Conservation (phyloP, 1,284 basidiomycete genomes). For the Hemileia vastatrix region DNA sequence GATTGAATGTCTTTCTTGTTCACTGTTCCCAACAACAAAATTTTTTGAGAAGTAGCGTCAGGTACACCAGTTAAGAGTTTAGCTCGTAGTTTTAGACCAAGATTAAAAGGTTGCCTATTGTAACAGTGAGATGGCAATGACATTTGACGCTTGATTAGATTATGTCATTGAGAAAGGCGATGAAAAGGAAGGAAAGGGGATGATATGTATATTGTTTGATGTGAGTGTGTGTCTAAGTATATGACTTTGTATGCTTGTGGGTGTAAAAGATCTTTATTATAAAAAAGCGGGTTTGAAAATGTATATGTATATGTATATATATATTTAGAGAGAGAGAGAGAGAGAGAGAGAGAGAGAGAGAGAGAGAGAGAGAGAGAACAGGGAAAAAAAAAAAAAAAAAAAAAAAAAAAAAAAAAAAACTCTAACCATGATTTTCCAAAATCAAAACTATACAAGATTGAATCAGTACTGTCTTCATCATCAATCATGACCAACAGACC, state of each 20-base stretch:
- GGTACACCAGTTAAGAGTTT: slow-evolving; percentile 70
- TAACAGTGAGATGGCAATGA: no score
- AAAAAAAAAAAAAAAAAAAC: slow-evolving; percentile 12
- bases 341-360: neutral
- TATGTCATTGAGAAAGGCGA: neutral
- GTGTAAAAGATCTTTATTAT: no score
- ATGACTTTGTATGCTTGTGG: no score
- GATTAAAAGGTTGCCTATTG: slow-evolving; percentile 58
- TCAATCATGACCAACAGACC: slow-evolving; percentile 73
- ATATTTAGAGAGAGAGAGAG: no score
- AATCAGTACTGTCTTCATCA: slow-evolving; percentile 70
- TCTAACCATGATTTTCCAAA: slow-evolving; percentile 72
- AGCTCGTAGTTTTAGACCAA: slow-evolving; percentile 65
- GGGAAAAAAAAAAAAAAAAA: neutral
- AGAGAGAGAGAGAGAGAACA: neutral
- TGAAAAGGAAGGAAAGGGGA: no score
- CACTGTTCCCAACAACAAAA: slow-evolving; percentile 70
- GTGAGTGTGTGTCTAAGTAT: no score
- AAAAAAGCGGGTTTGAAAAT: no score
- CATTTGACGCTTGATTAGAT: neutral
- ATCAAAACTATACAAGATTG: slow-evolving; percentile 72
- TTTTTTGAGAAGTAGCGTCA: slow-evolving; percentile 87
- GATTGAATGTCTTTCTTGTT: slow-evolving; percentile 55
- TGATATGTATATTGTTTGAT: no score
- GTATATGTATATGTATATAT: no score